Evolutionary conservation across 2,329 filamentous ascomycete species (phyloP).

Genomic region (Aspergillus udagawae): DNA sequence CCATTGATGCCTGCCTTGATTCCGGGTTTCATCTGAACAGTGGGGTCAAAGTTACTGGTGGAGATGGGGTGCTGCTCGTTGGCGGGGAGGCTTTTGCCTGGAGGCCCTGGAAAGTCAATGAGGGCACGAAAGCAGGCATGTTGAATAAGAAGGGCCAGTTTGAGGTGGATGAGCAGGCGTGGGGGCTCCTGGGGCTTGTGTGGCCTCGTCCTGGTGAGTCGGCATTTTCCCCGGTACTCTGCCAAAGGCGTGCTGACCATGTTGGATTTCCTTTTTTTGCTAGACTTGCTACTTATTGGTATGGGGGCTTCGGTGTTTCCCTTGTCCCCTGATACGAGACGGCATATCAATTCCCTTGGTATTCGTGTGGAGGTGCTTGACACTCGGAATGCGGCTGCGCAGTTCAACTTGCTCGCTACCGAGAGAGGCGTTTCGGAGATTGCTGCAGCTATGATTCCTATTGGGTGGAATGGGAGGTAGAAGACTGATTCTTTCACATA

Average conservation of each 20-base stretch:
- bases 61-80: constrained; percentile 72
- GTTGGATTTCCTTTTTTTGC: constrained; percentile 1
- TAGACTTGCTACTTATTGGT: constrained; percentile 66
- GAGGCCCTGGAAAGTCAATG: constrained; percentile 66
- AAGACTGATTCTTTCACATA: not conserved
- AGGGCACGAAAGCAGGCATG: constrained; percentile 46
- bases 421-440: constrained; percentile 82
- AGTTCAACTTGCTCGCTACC: constrained; percentile 93
- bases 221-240: constrained; percentile 3
- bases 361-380: constrained; percentile 86
- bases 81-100: constrained; percentile 85
- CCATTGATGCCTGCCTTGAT: constrained; percentile 74
- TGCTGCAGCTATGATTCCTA: constrained; percentile 80
- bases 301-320: constrained; percentile 72
- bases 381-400: constrained; percentile 87
- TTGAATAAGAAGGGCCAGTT: constrained; percentile 76
- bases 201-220: constrained; percentile 83
- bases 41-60: constrained; percentile 65
- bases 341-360: constrained; percentile 69
- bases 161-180: constrained; percentile 66
- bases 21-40: constrained; percentile 87
- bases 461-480: constrained; percentile 64
- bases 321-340: constrained; percentile 69
- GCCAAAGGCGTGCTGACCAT: constrained; percentile 1
- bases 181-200: constrained; percentile 70